Conservation (phyloP, 345 rosid genomes). For the Geranium rotundifolium region DNA sequence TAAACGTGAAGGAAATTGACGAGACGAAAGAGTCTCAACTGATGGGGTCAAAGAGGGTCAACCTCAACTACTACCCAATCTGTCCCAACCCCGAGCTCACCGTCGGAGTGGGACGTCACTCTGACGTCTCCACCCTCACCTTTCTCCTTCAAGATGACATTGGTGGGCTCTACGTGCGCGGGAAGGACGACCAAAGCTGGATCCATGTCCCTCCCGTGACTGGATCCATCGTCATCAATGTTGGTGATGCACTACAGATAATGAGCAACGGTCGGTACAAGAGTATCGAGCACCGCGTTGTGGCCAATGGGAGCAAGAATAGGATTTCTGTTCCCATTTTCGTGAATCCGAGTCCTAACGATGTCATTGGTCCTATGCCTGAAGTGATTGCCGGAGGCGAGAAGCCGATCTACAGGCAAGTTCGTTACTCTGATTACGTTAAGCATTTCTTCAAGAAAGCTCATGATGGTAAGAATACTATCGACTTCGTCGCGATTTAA, state of each 20-base stretch:
- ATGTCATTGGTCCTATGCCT: too few species aligned
- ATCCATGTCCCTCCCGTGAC: slow-evolving; percentile 14
- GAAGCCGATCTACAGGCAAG: too few species aligned
- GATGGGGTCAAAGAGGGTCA: slow-evolving; percentile 14
- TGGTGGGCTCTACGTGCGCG: slow-evolving; percentile 18
- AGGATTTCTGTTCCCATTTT: slow-evolving; percentile 21
- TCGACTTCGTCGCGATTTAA: too few species aligned
- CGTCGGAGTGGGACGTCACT: slow-evolving; percentile 10
- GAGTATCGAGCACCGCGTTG: slow-evolving; percentile 18
- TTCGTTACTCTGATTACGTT: too few species aligned
- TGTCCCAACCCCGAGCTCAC: slow-evolving; percentile 18
- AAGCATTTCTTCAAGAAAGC: too few species aligned
- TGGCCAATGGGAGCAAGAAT: slow-evolving; percentile 7
- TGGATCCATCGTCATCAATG: slow-evolving; percentile 15
- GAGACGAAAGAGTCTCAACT: slow-evolving; percentile 10
- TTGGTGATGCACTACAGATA: slow-evolving; percentile 20
- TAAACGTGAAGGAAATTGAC: slow-evolving; percentile 10
- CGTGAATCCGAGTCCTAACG: too few species aligned
- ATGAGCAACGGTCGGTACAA: slow-evolving; percentile 19
- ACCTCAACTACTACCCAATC: slow-evolving; percentile 15
- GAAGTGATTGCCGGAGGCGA: too few species aligned
- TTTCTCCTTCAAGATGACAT: slow-evolving; percentile 15
- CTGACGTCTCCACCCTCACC: slow-evolving; percentile 13
- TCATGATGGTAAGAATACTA: too few species aligned
- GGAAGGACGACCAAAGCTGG: slow-evolving; percentile 9